Evolutionary conservation across 2,329 filamentous ascomycete genomes (phyloP), one percentile per base, ranked within the genome.

Genomic region (Diaporthe sp.): DNA sequence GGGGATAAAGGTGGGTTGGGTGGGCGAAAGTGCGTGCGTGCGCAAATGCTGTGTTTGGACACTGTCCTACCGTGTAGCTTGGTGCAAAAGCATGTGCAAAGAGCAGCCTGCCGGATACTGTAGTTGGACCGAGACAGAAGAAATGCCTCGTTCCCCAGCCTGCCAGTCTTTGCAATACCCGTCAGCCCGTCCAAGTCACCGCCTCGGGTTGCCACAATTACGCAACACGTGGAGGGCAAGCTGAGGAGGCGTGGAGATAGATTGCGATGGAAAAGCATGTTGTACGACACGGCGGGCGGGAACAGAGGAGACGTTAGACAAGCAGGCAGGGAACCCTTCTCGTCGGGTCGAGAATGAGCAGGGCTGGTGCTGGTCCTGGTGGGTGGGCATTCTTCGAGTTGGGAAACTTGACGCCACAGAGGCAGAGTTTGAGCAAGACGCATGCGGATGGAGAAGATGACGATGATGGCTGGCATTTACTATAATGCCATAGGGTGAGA

Each of bases 171-270:
- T 35, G 35, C 55, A 35, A 8, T 42, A 61, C 37, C 58, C 35
- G 39, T 37, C 61, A 25, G 19, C 44, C 61, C 42, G 42, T 66
- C 39, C 39, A 25, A 25, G 25, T 30, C 59, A 17, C 61, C 61
- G 61, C 10, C 61, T 66, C 42, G 42, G 22, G 10, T 66, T 66
- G 61, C 61, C 61, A 50, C 61, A 32, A 50, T 66, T 66, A 66
- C 61, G 61, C 61, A 66, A 66, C 61, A 66, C 61, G 61, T 66
- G 61, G 61, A 66, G 61, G 61, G 4, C 19, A 32, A 50, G 42
- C 61, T 50, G 61, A 66, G 30, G 61, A 37, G 61, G 27, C 44
- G 44, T 22, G 63, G 44, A 39, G 44, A 66, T 30, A 53, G 63
- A 44, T 44, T 66, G 63, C 22, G 30, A 51, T 35, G 32, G 44